Conservation (phyloP, 345 rosid species). For the Sisymbrium altissimum region DNA sequence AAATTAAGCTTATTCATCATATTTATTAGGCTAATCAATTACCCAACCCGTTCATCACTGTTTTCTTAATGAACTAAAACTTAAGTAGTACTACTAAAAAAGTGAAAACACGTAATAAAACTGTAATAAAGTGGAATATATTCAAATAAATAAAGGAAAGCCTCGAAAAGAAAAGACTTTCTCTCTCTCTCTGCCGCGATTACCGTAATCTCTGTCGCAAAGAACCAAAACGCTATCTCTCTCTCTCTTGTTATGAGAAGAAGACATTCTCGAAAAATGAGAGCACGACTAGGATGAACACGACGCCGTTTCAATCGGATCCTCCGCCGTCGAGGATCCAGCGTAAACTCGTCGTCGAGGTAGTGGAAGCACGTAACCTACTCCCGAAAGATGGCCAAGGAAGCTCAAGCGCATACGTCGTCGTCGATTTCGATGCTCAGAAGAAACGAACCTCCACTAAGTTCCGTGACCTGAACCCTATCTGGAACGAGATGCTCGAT, state of each 20-base stretch:
- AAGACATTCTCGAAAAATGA: slow-evolving; percentile 5
- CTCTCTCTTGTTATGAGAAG: neutral
- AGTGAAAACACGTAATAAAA: neutral
- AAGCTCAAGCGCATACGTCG: slow-evolving; percentile 85
- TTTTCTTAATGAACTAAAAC: neutral
- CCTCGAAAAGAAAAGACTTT: neutral
- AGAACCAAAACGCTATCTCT: neutral
- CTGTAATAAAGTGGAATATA: slow-evolving; percentile 16
- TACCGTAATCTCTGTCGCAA: slow-evolving; percentile 31
- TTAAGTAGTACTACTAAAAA: neutral
- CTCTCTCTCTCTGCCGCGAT: slow-evolving; percentile 29
- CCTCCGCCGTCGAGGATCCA: slow-evolving; percentile 33
- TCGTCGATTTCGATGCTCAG: slow-evolving; percentile 83
- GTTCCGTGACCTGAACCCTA: slow-evolving; percentile 78
- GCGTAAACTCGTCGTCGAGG: slow-evolving; percentile 68
- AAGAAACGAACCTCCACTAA: slow-evolving; percentile 63
- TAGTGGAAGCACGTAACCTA: slow-evolving; percentile 72
- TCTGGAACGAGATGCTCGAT: slow-evolving; percentile 84
- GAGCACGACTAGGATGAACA: slow-evolving; percentile 27
- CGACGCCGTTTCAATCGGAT: slow-evolving; percentile 43
- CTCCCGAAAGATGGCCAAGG: slow-evolving; percentile 96
- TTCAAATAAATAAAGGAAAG: slow-evolving; percentile 28
- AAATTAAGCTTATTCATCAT: neutral
- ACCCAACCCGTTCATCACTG: neutral
- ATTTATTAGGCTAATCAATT: too few species aligned